phyloP scores from a whole-genome alignment of 2,329 filamentous ascomycete genomes.

The Phaeosphaeriaceae sp. region DNA sequence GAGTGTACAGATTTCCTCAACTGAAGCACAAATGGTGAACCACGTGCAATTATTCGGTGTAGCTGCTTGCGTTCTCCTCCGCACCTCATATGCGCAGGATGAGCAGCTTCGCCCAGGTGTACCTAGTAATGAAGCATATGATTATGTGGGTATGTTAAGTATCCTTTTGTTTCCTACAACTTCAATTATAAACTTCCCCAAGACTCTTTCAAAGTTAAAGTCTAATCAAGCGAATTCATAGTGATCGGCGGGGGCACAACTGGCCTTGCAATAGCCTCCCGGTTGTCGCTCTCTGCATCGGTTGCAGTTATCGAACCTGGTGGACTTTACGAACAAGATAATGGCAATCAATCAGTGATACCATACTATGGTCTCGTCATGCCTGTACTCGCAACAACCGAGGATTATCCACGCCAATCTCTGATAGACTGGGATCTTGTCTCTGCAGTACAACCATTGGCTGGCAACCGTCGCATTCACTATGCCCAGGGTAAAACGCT shows the following conservation, averaged over 20 bases:
- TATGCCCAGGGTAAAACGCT: slow-evolving; percentile 36
- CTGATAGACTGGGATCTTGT: slow-evolving; percentile 36
- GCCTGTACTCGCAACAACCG: slow-evolving; percentile 14
- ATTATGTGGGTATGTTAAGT: slow-evolving; percentile 11
- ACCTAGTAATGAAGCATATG: slow-evolving; percentile 12
- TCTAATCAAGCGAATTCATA: slow-evolving; percentile 1
- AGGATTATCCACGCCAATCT: slow-evolving; percentile 27
- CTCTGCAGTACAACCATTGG: slow-evolving; percentile 28
- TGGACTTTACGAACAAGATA: slow-evolving; percentile 31
- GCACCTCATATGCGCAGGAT: slow-evolving; percentile 8
- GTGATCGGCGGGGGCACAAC: slow-evolving; percentile 39
- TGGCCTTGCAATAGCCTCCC: slow-evolving; percentile 32
- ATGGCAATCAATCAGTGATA: slow-evolving; percentile 35
- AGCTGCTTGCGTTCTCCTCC: no score
- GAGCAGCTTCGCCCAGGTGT: slow-evolving; percentile 1
- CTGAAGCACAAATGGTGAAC: no score
- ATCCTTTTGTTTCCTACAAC: neutral
- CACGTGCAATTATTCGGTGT: no score
- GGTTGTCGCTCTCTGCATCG: slow-evolving; percentile 24
- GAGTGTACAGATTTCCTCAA: no score
- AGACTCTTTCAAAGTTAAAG: neutral
- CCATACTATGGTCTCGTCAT: slow-evolving; percentile 27
- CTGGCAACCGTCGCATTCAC: slow-evolving; percentile 19
- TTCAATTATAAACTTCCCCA: neutral
- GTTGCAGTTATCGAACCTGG: slow-evolving; percentile 40